Evolutionary conservation across 2,329 filamentous ascomycete species (phyloP).

Genomic region (Samsoniella hepiali): DNA sequence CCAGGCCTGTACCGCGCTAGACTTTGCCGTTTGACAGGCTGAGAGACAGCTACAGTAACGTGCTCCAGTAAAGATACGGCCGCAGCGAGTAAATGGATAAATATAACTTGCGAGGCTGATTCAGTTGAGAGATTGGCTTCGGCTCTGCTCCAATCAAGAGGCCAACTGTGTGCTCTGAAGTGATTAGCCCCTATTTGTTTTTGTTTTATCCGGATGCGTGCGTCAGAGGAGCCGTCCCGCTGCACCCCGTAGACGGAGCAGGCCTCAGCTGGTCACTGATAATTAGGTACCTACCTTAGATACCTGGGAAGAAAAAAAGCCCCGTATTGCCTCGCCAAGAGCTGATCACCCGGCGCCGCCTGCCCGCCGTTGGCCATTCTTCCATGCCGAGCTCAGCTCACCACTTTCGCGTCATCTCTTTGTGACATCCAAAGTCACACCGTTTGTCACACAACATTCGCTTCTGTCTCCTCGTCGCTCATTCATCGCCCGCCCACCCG

Average conservation of each 20-base stretch:
- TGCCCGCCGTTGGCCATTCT: background rate
- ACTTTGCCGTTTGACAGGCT: background rate
- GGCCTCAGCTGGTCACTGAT: background rate
- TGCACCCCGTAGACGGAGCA: background rate
- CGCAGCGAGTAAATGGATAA: background rate
- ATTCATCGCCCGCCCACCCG: background rate
- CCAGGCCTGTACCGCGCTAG: background rate
- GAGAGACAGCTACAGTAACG: background rate
- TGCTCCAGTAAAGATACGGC: background rate
- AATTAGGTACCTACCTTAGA: too few species aligned
- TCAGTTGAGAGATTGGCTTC: background rate
- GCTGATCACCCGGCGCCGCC: background rate
- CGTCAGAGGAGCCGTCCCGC: background rate
- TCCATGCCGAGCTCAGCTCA: background rate
- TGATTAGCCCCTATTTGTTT: background rate
- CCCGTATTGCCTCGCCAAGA: conserved; percentile 5
- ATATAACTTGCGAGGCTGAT: background rate
- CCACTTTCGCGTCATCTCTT: background rate
- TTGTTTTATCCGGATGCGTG: background rate
- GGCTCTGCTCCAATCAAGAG: background rate
- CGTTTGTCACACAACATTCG: conserved; percentile 9
- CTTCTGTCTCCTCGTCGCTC: conserved; percentile 2
- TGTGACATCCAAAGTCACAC: background rate
- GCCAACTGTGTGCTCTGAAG: background rate
- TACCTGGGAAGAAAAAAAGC: background rate